Evolutionary conservation across 2,329 filamentous ascomycete species (phyloP), one percentile per base, ranked within the genome.

Genomic region (Onygenales sp.): DNA sequence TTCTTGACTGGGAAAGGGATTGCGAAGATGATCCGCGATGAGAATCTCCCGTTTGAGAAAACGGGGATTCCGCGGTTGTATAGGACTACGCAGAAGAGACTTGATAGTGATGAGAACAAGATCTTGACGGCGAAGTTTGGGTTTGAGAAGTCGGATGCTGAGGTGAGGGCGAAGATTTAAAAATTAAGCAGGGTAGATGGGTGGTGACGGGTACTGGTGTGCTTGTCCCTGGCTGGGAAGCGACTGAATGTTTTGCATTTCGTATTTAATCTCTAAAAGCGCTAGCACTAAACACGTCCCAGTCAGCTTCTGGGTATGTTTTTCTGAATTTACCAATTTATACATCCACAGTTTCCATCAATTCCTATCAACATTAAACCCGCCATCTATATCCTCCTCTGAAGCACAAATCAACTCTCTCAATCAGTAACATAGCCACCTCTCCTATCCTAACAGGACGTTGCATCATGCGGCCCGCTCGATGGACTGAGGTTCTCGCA

Each of bases 1-100:
- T 78, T 81, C 69, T 77, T 81, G 63, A 78, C 76, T 32, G 81
- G 81, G 0, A 74, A 77, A 58, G 83, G 77, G 0, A 59, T 86
- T 54, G 78, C 75, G 1, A 67, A 70, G 33, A 82, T 84, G 77
- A 74, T 83, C 56, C 51, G 65, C 17, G 58, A 61, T 4, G 62
- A 50, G 9, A 63, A 54, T 2, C 42, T 52, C 1, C 42, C 44
- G 3, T 65, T 66, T 13, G 63, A 62, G 9, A 59, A 58, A 6
- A 69, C 63, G 5, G 61, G 60, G 5, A 43, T 71, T 11, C 69
- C 69, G 2, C 54, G 58, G 10, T 49, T 68, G 32, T 72, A 67
- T 52, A 63, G 67, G 54, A 65, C 68, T 2, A 67, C 63, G 2
- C 44, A 55, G 36, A 56, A 58, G 33, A 57, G 66, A 36, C 42